Evolutionary conservation across 2,329 filamentous ascomycete species (phyloP).

Genomic region (Paecilomyces dactylethromorphus): DNA sequence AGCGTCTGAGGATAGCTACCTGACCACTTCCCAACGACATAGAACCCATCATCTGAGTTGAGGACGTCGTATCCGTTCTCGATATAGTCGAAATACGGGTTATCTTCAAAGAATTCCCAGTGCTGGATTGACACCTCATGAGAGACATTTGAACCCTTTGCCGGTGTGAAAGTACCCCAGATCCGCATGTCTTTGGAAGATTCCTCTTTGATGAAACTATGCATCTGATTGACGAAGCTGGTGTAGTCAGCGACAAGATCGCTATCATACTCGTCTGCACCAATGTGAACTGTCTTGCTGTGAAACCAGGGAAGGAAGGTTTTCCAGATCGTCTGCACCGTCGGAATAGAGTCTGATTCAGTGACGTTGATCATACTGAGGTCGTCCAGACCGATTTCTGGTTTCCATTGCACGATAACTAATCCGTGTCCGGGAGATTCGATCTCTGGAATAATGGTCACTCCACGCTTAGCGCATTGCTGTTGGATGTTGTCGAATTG

Average conservation of each 20-base stretch:
- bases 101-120: constrained; percentile 47
- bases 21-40: constrained; percentile 45
- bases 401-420: constrained; percentile 51
- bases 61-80: constrained; percentile 44
- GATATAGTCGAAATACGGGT: constrained; percentile 44
- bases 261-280: constrained; percentile 50
- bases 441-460: constrained; percentile 52
- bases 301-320: constrained; percentile 53
- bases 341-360: constrained; percentile 46
- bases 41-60: constrained; percentile 48
- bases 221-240: constrained; percentile 48
- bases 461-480: constrained; percentile 45
- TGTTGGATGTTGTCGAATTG: constrained; percentile 46
- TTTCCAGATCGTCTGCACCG: constrained; percentile 44
- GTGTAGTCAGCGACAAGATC: constrained; percentile 45
- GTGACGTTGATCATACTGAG: constrained; percentile 48
- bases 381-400: constrained; percentile 44
- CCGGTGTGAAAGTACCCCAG: constrained; percentile 49
- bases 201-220: constrained; percentile 34
- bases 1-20: constrained; percentile 37
- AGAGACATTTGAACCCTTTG: constrained; percentile 33
- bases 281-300: constrained; percentile 49
- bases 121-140: constrained; percentile 46
- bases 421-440: constrained; percentile 52
- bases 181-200: constrained; percentile 42